These are phyloP conservation scores for Aspergillus sparsus DNA, from an alignment of 495 filamentous ascomycete genomes.

Conservation along the genomic window DNA sequence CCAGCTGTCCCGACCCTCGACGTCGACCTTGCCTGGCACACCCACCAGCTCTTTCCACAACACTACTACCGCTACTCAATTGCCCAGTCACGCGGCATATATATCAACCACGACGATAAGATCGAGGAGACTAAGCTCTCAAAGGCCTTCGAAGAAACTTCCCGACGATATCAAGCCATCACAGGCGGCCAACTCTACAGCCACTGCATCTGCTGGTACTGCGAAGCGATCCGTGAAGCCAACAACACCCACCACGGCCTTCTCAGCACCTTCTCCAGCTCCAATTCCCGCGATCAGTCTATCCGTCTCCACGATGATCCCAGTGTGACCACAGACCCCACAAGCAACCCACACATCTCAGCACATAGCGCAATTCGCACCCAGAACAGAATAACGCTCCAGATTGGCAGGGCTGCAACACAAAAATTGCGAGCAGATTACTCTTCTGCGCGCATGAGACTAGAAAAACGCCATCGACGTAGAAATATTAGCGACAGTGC, in stretches of 20 bases:
- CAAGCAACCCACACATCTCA: slow-evolving; percentile 68
- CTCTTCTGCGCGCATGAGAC: slow-evolving; percentile 59
- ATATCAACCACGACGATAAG: slow-evolving; percentile 86
- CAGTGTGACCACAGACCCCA: slow-evolving; percentile 56
- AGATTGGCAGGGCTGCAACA: not conserved
- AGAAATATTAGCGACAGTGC: slow-evolving; percentile 38
- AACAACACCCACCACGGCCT: slow-evolving; percentile 45
- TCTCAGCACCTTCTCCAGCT: slow-evolving; percentile 24
- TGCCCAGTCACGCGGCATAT: slow-evolving; percentile 26
- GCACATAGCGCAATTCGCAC: slow-evolving; percentile 59
- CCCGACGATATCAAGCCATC: slow-evolving; percentile 61
- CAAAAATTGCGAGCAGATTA: slow-evolving; percentile 55
- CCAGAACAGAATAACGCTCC: slow-evolving; percentile 1
- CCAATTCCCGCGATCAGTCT: slow-evolving; percentile 38
- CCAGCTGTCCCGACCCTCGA: slow-evolving; percentile 79
- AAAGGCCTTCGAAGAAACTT: slow-evolving; percentile 71
- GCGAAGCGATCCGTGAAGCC: slow-evolving; percentile 74
- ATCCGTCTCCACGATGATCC: slow-evolving; percentile 52
- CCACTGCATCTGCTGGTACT: slow-evolving; percentile 89
- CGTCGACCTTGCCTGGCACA: slow-evolving; percentile 79
- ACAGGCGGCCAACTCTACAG: slow-evolving; percentile 65
- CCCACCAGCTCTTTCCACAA: slow-evolving; percentile 61
- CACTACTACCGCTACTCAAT: slow-evolving; percentile 59
- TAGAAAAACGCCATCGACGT: slow-evolving; percentile 57
- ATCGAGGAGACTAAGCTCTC: slow-evolving; percentile 64